A percentile compares a stretch with the other conserved stretches of the same genome.
Conservation (phyloP, 2,329 filamentous ascomycete species). For the Arthrinium phaeospermum region DNA sequence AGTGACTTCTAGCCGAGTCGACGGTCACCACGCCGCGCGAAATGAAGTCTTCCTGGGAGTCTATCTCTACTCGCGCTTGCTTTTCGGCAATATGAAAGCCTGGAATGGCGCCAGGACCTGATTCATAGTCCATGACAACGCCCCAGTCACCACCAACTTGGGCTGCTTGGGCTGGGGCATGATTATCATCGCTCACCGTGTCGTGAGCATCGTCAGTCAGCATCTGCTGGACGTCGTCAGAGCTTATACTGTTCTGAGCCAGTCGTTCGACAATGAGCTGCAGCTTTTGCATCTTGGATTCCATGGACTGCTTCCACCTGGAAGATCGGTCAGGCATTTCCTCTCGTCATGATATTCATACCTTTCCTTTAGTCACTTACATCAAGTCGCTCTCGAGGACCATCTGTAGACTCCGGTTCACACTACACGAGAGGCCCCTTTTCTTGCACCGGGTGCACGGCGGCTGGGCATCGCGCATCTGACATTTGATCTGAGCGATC, state of each 20-base stretch:
- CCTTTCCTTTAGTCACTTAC: not conserved
- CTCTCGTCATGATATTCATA: not conserved
- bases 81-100: slow-evolving; percentile 17
- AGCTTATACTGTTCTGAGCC: not conserved
- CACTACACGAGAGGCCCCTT: slow-evolving; percentile 21
- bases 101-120: slow-evolving; percentile 21
- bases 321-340: not conserved
- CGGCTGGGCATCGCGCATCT: slow-evolving; percentile 20
- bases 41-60: slow-evolving; percentile 41
- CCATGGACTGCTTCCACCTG: slow-evolving; percentile 24
- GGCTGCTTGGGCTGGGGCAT: not conserved
- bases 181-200: not conserved
- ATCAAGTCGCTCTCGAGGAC: slow-evolving; percentile 22
- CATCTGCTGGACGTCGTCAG: not conserved
- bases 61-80: not conserved
- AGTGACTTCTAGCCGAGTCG: slow-evolving; percentile 55
- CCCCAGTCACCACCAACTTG: not conserved
- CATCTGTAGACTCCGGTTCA: slow-evolving; percentile 24
- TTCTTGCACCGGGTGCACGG: slow-evolving; percentile 23
- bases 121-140: slow-evolving; percentile 23
- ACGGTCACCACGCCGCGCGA: slow-evolving; percentile 48
- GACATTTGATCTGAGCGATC: slow-evolving; percentile 21
- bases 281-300: slow-evolving; percentile 19
- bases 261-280: slow-evolving; percentile 17
- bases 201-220: not conserved